Evolutionary conservation across 2,329 filamentous ascomycete genomes (phyloP).

Genomic region (Neofusicoccum umdonicola): DNA sequence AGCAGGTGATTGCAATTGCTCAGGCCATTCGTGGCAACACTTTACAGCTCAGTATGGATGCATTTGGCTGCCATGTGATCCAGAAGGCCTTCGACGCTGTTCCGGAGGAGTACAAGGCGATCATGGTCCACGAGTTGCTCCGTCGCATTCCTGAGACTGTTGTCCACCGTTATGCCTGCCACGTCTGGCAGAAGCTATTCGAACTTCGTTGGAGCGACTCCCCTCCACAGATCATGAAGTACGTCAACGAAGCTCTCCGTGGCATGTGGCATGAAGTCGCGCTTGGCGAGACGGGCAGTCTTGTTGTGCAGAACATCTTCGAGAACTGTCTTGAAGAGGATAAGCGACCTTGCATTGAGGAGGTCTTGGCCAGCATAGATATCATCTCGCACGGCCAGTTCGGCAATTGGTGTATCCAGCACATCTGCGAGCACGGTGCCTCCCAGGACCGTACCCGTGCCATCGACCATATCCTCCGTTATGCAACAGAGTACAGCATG

Average conservation of each 20-base stretch:
- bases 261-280: slow-evolving; percentile 99
- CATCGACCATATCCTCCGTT: slow-evolving; percentile 91
- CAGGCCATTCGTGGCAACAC: slow-evolving; percentile 93
- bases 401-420: slow-evolving; percentile 99
- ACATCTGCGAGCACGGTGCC: slow-evolving; percentile 95
- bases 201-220: slow-evolving; percentile 94
- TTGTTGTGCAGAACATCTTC: slow-evolving; percentile 99
- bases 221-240: slow-evolving; percentile 97
- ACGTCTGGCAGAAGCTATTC: slow-evolving; percentile 99
- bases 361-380: slow-evolving; percentile 92
- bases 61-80: slow-evolving; percentile 96
- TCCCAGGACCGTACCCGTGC: slow-evolving; percentile 88
- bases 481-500: slow-evolving; percentile 94
- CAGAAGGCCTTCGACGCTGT: slow-evolving; percentile 99
- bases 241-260: slow-evolving; percentile 88
- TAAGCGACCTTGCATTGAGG: slow-evolving; percentile 97
- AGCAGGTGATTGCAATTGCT: slow-evolving; percentile 93
- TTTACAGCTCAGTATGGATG: slow-evolving; percentile 93
- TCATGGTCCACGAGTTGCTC: slow-evolving; percentile 97
- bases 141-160: slow-evolving; percentile 96
- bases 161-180: slow-evolving; percentile 96
- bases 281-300: slow-evolving; percentile 90
- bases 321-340: slow-evolving; percentile 98
- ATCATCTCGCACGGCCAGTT: slow-evolving; percentile 97
- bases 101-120: slow-evolving; percentile 93